Conservation (phyloP, 75 land plant genomes). For the Picea glauca region DNA sequence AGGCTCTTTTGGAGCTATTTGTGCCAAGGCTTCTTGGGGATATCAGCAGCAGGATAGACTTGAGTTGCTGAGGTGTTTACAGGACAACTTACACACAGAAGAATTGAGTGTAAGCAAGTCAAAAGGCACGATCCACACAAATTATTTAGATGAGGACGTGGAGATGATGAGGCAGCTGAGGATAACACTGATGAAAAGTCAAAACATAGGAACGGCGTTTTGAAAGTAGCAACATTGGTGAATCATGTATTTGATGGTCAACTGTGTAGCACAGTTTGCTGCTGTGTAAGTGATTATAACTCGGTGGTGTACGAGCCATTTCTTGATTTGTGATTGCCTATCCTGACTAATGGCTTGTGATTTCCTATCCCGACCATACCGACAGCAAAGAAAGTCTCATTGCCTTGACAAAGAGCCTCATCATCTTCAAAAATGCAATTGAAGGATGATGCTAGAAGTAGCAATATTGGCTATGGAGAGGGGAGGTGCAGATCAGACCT, state of each 20-base stretch:
- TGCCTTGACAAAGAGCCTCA: neutral
- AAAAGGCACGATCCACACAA: neutral
- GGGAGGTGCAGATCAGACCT: neutral
- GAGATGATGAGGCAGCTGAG: slow-evolving; percentile 1
- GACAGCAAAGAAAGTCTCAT: neutral
- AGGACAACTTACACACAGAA: slow-evolving; percentile 70
- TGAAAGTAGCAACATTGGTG: slow-evolving; percentile 43
- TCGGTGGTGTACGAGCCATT: slow-evolving; percentile 83
- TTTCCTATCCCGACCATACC: slow-evolving; percentile 50
- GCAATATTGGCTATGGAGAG: neutral
- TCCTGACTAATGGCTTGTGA: neutral
- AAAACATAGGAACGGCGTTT: neutral
- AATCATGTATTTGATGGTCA: slow-evolving; percentile 81
- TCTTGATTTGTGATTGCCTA: slow-evolving; percentile 84
- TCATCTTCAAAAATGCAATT: slow-evolving; percentile 1
- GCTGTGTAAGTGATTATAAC: slow-evolving; percentile 74
- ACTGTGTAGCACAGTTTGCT: slow-evolving; percentile 81
- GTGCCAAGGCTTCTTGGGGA: slow-evolving; percentile 80
- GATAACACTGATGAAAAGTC: slow-evolving; percentile 7
- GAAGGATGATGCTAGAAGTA: neutral
- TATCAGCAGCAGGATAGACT: slow-evolving; percentile 98
- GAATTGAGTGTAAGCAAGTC: slow-evolving; percentile 42
- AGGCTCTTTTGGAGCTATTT: slow-evolving; percentile 58
- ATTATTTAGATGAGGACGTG: neutral
- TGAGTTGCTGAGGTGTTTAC: slow-evolving; percentile 77